phyloP scores from a whole-genome alignment of 495 filamentous ascomycete genomes.

The Melanomma pulvis-pyrius region DNA sequence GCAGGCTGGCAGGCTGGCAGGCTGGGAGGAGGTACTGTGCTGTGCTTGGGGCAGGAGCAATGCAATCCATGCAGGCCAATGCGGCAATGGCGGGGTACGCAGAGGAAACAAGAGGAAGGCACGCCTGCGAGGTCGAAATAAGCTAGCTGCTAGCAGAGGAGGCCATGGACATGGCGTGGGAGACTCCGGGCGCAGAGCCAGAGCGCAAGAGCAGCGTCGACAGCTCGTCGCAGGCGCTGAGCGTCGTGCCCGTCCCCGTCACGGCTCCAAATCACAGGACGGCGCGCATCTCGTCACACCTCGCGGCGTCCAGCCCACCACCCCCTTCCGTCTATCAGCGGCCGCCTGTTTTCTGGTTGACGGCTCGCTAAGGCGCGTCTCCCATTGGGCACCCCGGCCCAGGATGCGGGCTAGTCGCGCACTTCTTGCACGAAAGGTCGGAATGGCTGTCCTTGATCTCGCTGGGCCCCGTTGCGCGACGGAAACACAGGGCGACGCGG shows the following conservation, averaged over 20 bases:
- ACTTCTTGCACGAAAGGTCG: conserved; percentile 29
- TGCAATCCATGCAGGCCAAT: too few relatives aligned
- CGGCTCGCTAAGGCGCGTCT: conserved; percentile 23
- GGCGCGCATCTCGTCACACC: not conserved
- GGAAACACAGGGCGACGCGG: not conserved
- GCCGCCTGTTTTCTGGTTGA: conserved; percentile 14
- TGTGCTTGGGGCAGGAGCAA: not conserved
- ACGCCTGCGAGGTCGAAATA: conserved; percentile 28
- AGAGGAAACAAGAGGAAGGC: conserved; percentile 1
- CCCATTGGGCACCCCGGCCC: conserved; percentile 14
- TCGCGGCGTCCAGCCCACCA: not conserved
- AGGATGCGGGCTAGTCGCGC: conserved; percentile 16
- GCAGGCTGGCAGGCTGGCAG: not conserved
- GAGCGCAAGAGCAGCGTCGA: not conserved
- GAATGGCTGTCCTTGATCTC: conserved; percentile 26
- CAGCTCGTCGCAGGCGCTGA: not conserved
- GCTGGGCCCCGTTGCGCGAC: conserved; percentile 12
- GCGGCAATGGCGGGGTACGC: conserved; percentile 4
- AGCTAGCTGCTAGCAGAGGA: conserved; percentile 17
- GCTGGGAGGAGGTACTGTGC: too few relatives aligned
- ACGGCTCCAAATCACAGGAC: not conserved
- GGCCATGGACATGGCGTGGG: conserved; percentile 16
- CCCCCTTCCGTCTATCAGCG: not conserved
- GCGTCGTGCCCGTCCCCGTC: not conserved
- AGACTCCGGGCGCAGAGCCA: conserved; percentile 8